Conservation (phyloP, 2,329 filamentous ascomycete genomes). For the Ceratocystis diversiconidia region DNA sequence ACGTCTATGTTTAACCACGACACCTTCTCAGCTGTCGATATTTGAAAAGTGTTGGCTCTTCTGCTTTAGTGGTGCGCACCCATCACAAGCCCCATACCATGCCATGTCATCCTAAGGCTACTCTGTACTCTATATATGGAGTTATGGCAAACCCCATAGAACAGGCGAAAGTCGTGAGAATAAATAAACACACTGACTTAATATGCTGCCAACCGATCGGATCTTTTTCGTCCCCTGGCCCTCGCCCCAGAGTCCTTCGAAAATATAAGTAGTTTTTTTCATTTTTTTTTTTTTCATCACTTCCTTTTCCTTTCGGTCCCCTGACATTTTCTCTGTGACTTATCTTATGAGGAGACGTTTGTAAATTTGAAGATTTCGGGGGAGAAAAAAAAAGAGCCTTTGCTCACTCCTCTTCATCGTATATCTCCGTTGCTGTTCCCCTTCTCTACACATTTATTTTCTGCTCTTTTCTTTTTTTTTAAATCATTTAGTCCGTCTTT, state of each 20-base stretch:
- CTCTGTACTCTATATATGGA: not conserved
- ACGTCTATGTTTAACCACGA: no score
- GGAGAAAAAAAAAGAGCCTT: not conserved
- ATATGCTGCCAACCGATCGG: not conserved
- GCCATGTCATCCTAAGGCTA: no score
- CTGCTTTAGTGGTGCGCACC: no score
- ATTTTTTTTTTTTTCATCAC: not conserved
- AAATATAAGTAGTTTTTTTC: not conserved
- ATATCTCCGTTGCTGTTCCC: not conserved
- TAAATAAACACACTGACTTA: conserved; percentile 4
- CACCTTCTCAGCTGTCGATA: not conserved
- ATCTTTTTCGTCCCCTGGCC: conserved; percentile 10
- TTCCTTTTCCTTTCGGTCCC: conserved; percentile 5
- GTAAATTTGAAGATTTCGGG: not conserved
- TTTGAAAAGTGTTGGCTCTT: no score
- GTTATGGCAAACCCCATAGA: not conserved
- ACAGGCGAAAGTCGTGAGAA: not conserved
- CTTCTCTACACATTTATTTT: not conserved
- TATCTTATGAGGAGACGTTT: not conserved
- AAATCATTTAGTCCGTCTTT: not conserved
- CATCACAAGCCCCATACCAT: no score
- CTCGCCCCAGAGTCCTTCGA: not conserved
- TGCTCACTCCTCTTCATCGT: not conserved
- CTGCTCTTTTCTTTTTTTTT: not conserved
- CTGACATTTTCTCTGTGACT: not conserved